phyloP scores from a whole-genome alignment of 1,284 basidiomycete genomes.

The Boletus mariae region DNA sequence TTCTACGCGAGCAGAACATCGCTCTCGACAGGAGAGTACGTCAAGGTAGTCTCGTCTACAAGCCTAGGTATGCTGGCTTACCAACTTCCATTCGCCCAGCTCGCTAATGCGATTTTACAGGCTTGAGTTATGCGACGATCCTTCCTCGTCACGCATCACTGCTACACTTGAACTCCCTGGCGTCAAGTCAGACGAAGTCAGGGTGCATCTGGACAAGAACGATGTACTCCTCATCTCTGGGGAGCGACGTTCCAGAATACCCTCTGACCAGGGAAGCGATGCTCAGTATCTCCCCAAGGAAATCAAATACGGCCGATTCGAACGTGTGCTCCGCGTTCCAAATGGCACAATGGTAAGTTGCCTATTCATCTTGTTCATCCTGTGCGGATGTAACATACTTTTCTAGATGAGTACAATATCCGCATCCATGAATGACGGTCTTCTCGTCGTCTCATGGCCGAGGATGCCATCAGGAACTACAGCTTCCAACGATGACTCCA shows the following conservation, averaged over 20 bases:
- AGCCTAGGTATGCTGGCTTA: constrained; percentile 29
- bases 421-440: constrained; percentile 33
- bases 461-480: constrained; percentile 18
- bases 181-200: constrained; percentile 32
- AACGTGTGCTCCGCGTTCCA: constrained; percentile 31
- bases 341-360: constrained; percentile 31
- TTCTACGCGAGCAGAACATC: constrained; percentile 25
- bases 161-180: constrained; percentile 32
- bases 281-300: constrained; percentile 24
- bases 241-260: constrained; percentile 18
- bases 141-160: constrained; percentile 28
- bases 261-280: constrained; percentile 19
- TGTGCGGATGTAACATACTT: constrained; percentile 1
- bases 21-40: constrained; percentile 25
- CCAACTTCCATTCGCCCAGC: constrained; percentile 1
- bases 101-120: constrained; percentile 17
- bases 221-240: constrained; percentile 28
- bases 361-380: constrained; percentile 2
- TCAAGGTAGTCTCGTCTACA: constrained; percentile 33
- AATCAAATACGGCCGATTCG: constrained; percentile 32
- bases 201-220: constrained; percentile 24
- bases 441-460: constrained; percentile 32
- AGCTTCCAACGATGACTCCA: constrained; percentile 11
- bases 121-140: constrained; percentile 32
- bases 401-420: constrained; percentile 34